Evolutionary conservation across 163 green algal species (phyloP), one percentile per base, ranked within the genome.

Genomic region (Chlorella variabilis): DNA sequence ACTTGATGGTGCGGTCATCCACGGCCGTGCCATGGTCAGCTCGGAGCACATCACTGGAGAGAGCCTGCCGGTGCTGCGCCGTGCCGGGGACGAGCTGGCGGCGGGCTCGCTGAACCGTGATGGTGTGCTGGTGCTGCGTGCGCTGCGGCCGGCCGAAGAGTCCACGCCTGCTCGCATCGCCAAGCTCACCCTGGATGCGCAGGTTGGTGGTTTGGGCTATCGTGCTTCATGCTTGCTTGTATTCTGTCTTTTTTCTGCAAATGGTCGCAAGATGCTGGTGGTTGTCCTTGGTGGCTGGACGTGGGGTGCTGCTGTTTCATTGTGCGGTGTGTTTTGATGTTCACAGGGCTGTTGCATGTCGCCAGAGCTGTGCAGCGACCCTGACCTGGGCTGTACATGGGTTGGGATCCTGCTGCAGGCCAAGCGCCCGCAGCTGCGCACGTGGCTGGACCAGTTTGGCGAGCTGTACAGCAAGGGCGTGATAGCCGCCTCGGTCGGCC

Each of bases 11-110:
- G n/a, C 36, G 1, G 71, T 93, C 23, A 83, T 92, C 27, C 75
- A 88, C 48, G 90, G 90, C 18, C 66, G 74, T 23, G 87, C 85
- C n/a, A 70, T 89, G 66, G 89, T 97, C 38, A 92, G 84, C 42
- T 78, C 91, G n/a, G 89, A 97, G 81, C 95, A 98, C 89, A 95
- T 99, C 78, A 96, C 75, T 15, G 75, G 96, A 2, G 96, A 99
- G 87, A 83, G 88, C 6, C 63, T 91, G 80, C 95, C 96, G 0
- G 66, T 90, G 68, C 68, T 80, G 34, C 71, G 90, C 62, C 56
- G 70, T 1, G 25, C 62, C 1, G 96, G 95, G 2, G 86, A 90
- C 63, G 84, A 90, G 71, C 74, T 98, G 39, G 84, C 87, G 11
- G 92, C 85, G 33, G 91, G 90, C 15, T 87, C 86, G n/a, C 63